Evolutionary conservation across 2,329 filamentous ascomycete genomes (phyloP).

Genomic region (Biscogniauxia marginata): DNA sequence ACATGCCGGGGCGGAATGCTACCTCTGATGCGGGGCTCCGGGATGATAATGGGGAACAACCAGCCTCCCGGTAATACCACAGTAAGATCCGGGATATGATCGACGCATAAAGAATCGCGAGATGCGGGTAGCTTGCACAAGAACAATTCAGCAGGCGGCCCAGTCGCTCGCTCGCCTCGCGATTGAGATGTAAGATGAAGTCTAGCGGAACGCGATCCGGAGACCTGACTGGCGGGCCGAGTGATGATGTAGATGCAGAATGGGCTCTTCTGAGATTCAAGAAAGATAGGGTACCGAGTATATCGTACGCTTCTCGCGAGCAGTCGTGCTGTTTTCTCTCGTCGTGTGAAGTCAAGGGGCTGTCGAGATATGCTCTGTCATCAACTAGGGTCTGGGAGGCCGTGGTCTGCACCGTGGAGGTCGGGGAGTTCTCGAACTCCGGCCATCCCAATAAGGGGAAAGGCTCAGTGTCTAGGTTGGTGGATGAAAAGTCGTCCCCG

Average conservation of each 20-base stretch:
- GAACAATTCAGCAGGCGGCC: conserved; percentile 20
- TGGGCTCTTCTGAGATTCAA: conserved; percentile 1
- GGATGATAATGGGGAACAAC: conserved; percentile 5
- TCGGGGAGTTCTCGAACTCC: conserved; percentile 3
- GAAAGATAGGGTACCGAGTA: conserved; percentile 10
- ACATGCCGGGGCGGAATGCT: background rate
- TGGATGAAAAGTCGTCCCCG: conserved; percentile 2
- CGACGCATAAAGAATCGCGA: conserved; percentile 26
- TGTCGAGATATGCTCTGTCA: conserved; percentile 1
- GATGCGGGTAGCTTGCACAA: conserved; percentile 20
- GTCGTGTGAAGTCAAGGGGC: conserved; percentile 2
- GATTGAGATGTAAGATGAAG: conserved; percentile 24
- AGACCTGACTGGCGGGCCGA: background rate
- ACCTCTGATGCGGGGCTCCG: background rate
- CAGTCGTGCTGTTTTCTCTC: conserved; percentile 4
- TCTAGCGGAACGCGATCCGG: conserved; percentile 17
- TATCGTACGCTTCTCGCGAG: conserved; percentile 12
- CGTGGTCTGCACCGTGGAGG: conserved; percentile 2
- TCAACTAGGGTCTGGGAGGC: conserved; percentile 3
- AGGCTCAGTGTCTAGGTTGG: conserved; percentile 2
- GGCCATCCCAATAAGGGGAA: conserved; percentile 6
- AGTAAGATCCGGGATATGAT: conserved; percentile 24
- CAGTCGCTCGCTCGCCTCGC: conserved; percentile 25
- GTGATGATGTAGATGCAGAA: background rate
- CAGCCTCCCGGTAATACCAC: conserved; percentile 25